A percentile compares a stretch with the other conserved stretches of the same genome.
phyloP scores from a whole-genome alignment of 2,329 filamentous ascomycete species.

The Paracamarosporium sp. region DNA sequence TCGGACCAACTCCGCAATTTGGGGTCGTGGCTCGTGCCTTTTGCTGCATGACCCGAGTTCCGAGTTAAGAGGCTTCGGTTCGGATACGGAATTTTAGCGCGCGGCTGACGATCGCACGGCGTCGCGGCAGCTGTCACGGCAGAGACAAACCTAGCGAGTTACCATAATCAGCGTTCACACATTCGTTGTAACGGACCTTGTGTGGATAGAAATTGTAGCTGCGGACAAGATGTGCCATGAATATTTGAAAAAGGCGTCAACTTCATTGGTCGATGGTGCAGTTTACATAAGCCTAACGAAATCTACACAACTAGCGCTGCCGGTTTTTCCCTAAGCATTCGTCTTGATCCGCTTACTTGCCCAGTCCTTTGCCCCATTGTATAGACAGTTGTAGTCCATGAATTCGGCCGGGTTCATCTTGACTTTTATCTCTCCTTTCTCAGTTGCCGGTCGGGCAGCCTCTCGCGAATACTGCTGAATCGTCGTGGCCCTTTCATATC shows the following conservation, averaged over 20 bases:
- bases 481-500: slow-evolving; percentile 47
- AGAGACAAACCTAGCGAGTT: too few species aligned
- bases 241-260: too few species aligned
- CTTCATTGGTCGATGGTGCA: neutral
- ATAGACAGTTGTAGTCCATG: slow-evolving; percentile 51
- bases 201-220: too few species aligned
- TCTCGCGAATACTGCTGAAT: slow-evolving; percentile 55
- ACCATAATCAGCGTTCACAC: too few species aligned
- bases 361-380: slow-evolving; percentile 47
- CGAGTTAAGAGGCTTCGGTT: neutral
- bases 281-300: neutral
- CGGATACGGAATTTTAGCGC: neutral
- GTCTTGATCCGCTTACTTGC: neutral
- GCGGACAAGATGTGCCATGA: too few species aligned
- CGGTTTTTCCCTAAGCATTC: neutral
- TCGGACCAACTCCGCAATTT: neutral
- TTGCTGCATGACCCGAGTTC: neutral
- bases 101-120: neutral
- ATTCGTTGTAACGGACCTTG: too few species aligned
- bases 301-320: neutral
- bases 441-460: slow-evolving; percentile 48
- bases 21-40: neutral
- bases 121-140: neutral
- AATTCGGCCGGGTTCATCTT: slow-evolving; percentile 50
- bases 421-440: slow-evolving; percentile 36